phyloP scores from a whole-genome alignment of 345 rosid species.

The Clausena lansium region DNA sequence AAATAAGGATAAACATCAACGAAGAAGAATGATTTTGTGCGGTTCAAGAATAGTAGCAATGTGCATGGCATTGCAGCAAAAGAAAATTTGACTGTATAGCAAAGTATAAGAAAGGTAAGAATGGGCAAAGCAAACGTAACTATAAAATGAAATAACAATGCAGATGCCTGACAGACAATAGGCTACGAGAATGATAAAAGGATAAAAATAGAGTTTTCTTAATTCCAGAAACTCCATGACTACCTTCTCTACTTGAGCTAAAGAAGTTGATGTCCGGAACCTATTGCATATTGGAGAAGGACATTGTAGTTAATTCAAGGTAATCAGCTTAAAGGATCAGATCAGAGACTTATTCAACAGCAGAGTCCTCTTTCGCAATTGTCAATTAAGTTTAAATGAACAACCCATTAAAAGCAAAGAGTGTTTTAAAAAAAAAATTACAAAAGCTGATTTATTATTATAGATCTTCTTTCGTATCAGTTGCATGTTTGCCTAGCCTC shows the following conservation, averaged over 20 bases:
- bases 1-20: constrained; percentile 79
- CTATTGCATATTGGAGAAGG: background rate
- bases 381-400: too few relatives aligned
- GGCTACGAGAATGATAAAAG: background rate
- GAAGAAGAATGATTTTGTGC: constrained; percentile 65
- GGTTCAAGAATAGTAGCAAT: constrained; percentile 58
- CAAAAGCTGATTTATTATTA: background rate
- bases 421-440: background rate
- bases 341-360: too few relatives aligned
- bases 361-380: too few relatives aligned
- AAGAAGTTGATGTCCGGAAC: background rate
- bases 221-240: background rate
- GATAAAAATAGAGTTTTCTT: background rate
- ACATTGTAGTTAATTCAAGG: background rate
- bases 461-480: background rate
- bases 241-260: background rate
- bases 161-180: background rate
- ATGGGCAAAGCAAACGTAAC: background rate
- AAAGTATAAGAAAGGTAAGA: background rate
- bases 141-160: background rate
- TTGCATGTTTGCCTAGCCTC: background rate
- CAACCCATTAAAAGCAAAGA: too few relatives aligned
- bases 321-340: background rate
- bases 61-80: constrained; percentile 20
- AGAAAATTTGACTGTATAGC: background rate